These are phyloP conservation scores for Hygrocybe coccinea DNA, from an alignment of 768 basidiomycete genomes.

Conservation along the genomic window DNA sequence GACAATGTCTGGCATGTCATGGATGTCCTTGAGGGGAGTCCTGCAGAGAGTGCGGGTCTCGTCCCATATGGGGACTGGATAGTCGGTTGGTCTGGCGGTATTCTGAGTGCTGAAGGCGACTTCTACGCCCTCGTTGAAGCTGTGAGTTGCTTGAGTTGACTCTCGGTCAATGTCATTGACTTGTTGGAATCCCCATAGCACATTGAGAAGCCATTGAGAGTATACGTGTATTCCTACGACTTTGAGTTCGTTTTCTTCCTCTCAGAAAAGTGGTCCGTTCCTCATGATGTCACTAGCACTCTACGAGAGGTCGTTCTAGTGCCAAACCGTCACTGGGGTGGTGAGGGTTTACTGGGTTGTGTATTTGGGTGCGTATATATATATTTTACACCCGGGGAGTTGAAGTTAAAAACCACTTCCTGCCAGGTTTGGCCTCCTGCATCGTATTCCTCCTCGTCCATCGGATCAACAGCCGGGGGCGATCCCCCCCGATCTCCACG, in stretches of 20 bases:
- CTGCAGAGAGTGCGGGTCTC: conserved; percentile 92
- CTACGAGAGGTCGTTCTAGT: conserved; percentile 90
- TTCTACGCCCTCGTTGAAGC: conserved; percentile 95
- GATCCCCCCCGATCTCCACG: conserved; percentile 52
- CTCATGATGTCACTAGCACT: conserved; percentile 47
- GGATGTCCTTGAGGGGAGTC: conserved; percentile 92
- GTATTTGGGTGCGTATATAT: conserved; percentile 80
- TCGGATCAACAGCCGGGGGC: conserved; percentile 52
- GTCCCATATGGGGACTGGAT: conserved; percentile 79
- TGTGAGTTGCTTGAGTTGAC: conserved; percentile 41
- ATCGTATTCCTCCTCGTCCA: conserved; percentile 83
- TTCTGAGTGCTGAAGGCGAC: conserved; percentile 84
- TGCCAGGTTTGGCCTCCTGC: conserved; percentile 79
- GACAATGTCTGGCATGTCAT: conserved; percentile 98
- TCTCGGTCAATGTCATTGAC: background rate
- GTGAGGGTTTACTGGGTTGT: conserved; percentile 91
- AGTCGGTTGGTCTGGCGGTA: conserved; percentile 92
- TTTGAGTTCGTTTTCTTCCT: conserved; percentile 67
- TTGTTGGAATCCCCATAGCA: conserved; percentile 52
- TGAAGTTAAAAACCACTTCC: conserved; percentile 2
- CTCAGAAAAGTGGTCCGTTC: background rate
- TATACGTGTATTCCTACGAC: conserved; percentile 96
- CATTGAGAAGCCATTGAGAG: conserved; percentile 85
- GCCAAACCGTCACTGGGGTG: conserved; percentile 96
- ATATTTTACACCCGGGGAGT: background rate